Evolutionary conservation across 2,329 filamentous ascomycete species (phyloP), one percentile per base, ranked within the genome.

Genomic region (Aspergillus sp.): DNA sequence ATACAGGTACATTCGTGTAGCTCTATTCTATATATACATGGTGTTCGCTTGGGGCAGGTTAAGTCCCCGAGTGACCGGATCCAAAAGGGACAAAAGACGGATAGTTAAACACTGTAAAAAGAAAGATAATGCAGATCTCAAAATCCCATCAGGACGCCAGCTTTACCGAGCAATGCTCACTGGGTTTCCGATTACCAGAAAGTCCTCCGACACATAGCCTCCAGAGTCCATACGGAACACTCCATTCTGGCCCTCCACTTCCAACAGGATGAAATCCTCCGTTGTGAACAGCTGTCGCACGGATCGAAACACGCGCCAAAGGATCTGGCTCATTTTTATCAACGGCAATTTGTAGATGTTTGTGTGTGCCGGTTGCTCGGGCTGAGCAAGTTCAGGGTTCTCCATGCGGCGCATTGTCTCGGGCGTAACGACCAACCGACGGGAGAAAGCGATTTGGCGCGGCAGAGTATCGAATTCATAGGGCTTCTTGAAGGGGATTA

Each of bases 191-290:
- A 73, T 54, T 29, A 65, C 54, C 23, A 70, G 55, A 25, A 73
- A 67, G 52, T 72, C 70, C 45, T 63, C 49, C 9, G 70, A 69
- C 3, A 73, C 56, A 42, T 58, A 69, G 1, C 73, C 73, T 38
- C 65, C 65, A 5, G 67, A 64, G 57, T 75, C 72, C 60, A 76
- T 60, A 45, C 71, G 65, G 53, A 73, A 67, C 13, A 62, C 58
- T 19, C 66, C 62, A 44, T 66, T 71, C 7, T 66, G 64, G 13
- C 69, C 70, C 20, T 72, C 60, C 45, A 73, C 58, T 36, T 71
- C 64, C 44, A 74, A 43, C 25, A 73, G 62, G 44, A 74, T 70
- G 31, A 75, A 71, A 47, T 73, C 68, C 49, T 76, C 73, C 44
- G 69, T 64, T 0, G 70, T 73, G 52, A 75, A 74, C 11, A 74